phyloP scores from a whole-genome alignment of 139 green algal genomes.

The Zygnema cylindricum region DNA sequence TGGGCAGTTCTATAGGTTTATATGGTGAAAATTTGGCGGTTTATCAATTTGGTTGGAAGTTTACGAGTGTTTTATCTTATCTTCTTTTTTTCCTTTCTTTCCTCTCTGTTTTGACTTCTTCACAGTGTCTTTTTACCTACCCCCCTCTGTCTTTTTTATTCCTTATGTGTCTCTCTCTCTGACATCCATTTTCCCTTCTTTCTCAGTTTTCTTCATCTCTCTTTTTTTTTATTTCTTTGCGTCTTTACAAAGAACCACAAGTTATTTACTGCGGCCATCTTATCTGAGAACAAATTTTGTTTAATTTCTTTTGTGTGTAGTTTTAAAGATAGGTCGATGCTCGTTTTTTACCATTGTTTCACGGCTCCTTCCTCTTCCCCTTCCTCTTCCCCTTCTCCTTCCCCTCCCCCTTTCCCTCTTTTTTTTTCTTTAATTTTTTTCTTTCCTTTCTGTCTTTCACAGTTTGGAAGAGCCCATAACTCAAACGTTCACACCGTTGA shows the following conservation, averaged over 20 bases:
- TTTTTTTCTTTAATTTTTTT: not conserved
- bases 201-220: not conserved
- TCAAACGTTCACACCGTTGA: conserved; percentile 54
- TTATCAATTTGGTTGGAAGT: no score
- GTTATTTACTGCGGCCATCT: not conserved
- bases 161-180: not conserved
- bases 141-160: not conserved
- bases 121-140: not conserved
- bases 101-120: not conserved
- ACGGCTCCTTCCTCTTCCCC: not conserved
- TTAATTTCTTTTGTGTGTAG: not conserved
- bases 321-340: no score
- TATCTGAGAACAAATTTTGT: not conserved
- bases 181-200: not conserved
- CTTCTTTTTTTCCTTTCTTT: not conserved
- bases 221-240: not conserved
- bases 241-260: no score
- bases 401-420: not conserved
- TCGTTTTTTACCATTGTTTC: not conserved
- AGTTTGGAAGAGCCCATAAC: conserved; percentile 39
- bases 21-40: no score
- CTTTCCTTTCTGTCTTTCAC: not conserved
- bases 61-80: no score
- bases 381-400: not conserved
- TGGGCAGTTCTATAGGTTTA: no score